A percentile compares a stretch with the other conserved stretches of the same genome.
Conservation (phyloP, 495 filamentous ascomycete species). For the Hypoxylon trugodes region DNA sequence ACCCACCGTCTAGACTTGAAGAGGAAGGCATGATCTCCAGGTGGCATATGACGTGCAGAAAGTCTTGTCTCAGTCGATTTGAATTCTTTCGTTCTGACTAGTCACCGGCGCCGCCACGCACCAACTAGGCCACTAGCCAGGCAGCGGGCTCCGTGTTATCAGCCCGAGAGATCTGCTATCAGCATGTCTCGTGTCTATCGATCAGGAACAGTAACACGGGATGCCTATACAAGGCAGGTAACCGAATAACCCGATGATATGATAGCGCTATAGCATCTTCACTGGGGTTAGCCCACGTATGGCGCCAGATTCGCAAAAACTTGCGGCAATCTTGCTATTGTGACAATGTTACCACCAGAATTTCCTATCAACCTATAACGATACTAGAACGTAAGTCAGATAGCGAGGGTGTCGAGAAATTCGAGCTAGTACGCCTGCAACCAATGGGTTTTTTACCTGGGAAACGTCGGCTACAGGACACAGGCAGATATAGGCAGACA, state of each 20-base stretch:
- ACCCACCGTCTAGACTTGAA: constrained; percentile 31
- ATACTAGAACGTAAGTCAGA: constrained; percentile 28
- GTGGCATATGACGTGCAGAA: constrained; percentile 44
- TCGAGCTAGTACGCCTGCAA: constrained; percentile 7
- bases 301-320: constrained; percentile 41
- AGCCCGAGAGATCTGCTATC: constrained; percentile 39
- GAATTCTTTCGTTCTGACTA: constrained; percentile 36
- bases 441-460: constrained; percentile 30
- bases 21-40: constrained; percentile 40
- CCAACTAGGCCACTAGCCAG: not conserved
- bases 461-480: constrained; percentile 36
- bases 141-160: constrained; percentile 30
- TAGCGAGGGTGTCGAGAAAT: constrained; percentile 17
- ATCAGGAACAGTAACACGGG: constrained; percentile 45
- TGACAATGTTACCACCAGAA: constrained; percentile 39
- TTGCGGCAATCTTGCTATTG: constrained; percentile 41
- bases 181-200: constrained; percentile 40
- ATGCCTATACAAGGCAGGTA: constrained; percentile 45
- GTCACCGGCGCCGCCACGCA: constrained; percentile 26
- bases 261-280: constrained; percentile 36
- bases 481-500: constrained; percentile 14
- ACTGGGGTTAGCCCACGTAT: constrained; percentile 35
- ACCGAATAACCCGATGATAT: constrained; percentile 41
- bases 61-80: constrained; percentile 38
- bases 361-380: constrained; percentile 28